Evolutionary conservation across 1,284 basidiomycete genomes (phyloP), one percentile per base, ranked within the genome.

Genomic region (Singerocomus rubriflavus): DNA sequence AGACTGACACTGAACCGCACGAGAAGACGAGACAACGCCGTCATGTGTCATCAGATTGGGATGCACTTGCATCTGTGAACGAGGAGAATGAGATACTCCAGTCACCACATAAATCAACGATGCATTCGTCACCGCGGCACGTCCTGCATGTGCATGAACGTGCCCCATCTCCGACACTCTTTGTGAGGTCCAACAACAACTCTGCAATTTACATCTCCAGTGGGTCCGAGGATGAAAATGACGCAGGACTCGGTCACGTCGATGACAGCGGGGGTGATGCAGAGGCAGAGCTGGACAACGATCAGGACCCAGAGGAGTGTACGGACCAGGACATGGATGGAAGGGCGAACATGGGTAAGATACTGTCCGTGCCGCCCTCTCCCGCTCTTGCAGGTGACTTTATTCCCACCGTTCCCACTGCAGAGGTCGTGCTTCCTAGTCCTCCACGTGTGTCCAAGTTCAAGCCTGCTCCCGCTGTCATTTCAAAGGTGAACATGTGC

Each of bases 201-300:
- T 58, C 51, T 39, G 54, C 54, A 8, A 67, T 67, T 36, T 67
- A 53, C 37, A 70, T 70, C 14, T 70, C 68, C 12, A 69, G 65
- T 12, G 67, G 55, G 26, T 67, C 65, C 30, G 65, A 66, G 35
- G 63, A 55, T 14, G 62, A 55, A 27, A 41, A 14, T 5, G 16
- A 34, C 6, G 29, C 35, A n/a, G 26, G 4, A 6, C 38, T 45
- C 7, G 9, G 17, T 21, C 21, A 21, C 43, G 21, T 30, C 9
- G 16, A 39, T 3, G 1, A 35, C 16, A 9, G 8, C 25, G 30
- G 0, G 36, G 34, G 26, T 32, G 25, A 16, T 8, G 26, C 31
- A 21, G 45, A 47, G 30, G 30, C 11, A 8, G 44, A 27, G 10
- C 13, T n/a, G 17, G 6, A 37, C 25, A 42, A 47, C 1, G 48